These are phyloP conservation scores for Ophiocordyceps sinensis DNA, from an alignment of 2,329 filamentous ascomycete species.

Conservation along the genomic window DNA sequence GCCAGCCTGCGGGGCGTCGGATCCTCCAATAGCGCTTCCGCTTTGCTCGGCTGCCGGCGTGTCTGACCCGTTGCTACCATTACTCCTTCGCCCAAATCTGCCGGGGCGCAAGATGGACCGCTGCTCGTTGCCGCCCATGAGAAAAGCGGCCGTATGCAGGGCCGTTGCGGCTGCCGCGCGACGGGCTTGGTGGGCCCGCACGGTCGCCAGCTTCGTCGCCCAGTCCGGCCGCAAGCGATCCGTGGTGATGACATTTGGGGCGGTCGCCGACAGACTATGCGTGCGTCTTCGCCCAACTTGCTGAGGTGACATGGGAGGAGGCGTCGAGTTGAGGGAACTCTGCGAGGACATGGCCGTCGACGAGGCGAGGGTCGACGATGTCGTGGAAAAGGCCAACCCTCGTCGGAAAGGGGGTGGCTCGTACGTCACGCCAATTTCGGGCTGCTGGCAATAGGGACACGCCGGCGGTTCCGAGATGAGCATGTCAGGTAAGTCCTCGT, in stretches of 20 bases:
- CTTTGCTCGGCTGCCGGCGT: conserved; percentile 11
- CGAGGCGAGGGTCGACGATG: conserved; percentile 21
- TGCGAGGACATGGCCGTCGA: conserved; percentile 73
- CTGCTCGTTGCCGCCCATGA: conserved; percentile 54
- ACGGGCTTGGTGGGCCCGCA: conserved; percentile 70
- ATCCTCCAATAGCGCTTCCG: conserved; percentile 3
- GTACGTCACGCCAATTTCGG: conserved; percentile 95
- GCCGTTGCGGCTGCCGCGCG: conserved; percentile 87
- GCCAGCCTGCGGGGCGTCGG: conserved; percentile 11
- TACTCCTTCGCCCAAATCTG: conserved; percentile 43
- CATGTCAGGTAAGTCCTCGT: conserved; percentile 42
- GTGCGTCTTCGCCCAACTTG: conserved; percentile 29
- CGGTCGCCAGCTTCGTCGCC: conserved; percentile 76
- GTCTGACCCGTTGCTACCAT: conserved; percentile 21
- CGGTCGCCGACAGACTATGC: conserved; percentile 62
- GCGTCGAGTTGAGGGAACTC: conserved; percentile 55
- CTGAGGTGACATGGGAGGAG: conserved; percentile 25
- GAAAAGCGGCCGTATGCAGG: conserved; percentile 84
- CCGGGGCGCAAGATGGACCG: conserved; percentile 30
- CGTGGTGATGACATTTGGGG: conserved; percentile 78
- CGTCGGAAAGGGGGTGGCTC: conserved; percentile 77
- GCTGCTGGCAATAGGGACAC: conserved; percentile 89
- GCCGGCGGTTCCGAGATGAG: conserved; percentile 82
- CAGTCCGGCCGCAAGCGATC: conserved; percentile 89
- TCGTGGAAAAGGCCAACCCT: conserved; percentile 55